Evolutionary conservation across 2,329 filamentous ascomycete genomes (phyloP), one percentile per base, ranked within the genome.

Genomic region (Phoma sp.): DNA sequence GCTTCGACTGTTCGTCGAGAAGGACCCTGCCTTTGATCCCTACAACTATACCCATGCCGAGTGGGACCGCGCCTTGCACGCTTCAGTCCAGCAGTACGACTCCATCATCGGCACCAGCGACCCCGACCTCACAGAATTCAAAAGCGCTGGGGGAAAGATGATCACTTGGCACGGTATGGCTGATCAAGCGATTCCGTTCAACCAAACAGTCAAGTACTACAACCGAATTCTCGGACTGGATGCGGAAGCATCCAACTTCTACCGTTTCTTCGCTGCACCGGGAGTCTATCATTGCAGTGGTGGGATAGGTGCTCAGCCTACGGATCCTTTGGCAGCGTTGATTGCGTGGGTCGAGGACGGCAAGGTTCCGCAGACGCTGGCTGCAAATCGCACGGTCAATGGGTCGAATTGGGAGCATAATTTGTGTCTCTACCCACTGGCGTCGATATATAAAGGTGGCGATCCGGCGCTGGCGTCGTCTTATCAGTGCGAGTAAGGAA

Each of bases 301-400:
- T 24, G 66, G 66, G 0, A 4, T 27, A 2, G 67, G 63, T 9
- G 55, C 52, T 9, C 18, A 47, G 3, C 61, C 66, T 1, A 33
- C 44, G 3, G 80, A 79, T 13, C 69, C 79, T 0, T 50, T 69
- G 22, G 45, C 37, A 5, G 49, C 49, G 7, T 33, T 70, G 24
- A 54, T 63, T 1, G 49, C 54, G 2, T 70, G 67, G 67, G 66
- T 70, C 0, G 67, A 70, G 43, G 27, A 60, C 13, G 65, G 58
- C 3, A 43, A 45, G 7, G 55, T 42, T 6, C 62, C 62, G 6
- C 48, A 59, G 11, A 59, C 55, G 8, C 7, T 66, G 36, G 22
- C 47, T n/a, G 48, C 56, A 9, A 59, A 25, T 37, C 52, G 52
- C 14, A 49, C 52, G 1, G 52, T 57, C 2, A 47, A 63, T 38